These are phyloP conservation scores for Rickenella mellea DNA, from an alignment of 768 basidiomycete species.

Conservation along the genomic window DNA sequence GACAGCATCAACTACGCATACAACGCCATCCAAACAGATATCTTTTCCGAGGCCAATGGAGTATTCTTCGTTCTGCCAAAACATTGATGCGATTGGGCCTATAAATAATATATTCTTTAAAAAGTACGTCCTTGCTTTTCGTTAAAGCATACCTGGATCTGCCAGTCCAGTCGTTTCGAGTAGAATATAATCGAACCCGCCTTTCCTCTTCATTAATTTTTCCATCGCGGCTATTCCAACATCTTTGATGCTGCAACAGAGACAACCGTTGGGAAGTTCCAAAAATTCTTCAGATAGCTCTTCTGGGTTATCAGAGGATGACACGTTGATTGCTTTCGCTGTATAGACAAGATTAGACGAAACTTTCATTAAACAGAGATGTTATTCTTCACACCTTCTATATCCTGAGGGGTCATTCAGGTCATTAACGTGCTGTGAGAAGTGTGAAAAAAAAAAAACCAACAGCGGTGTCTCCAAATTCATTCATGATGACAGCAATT, in stretches of 20 bases:
- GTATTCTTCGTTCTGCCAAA: slow-evolving; percentile 83
- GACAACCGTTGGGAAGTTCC: slow-evolving; percentile 89
- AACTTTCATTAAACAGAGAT: background rate
- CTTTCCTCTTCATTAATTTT: slow-evolving; percentile 78
- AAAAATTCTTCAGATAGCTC: slow-evolving; percentile 77
- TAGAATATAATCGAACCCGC: slow-evolving; percentile 89
- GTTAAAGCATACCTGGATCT: slow-evolving; percentile 65
- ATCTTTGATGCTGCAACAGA: slow-evolving; percentile 99
- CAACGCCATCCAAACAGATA: slow-evolving; percentile 78
- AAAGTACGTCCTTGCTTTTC: background rate
- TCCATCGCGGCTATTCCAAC: slow-evolving; percentile 89
- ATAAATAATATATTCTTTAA: slow-evolving; percentile 1
- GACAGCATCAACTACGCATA: slow-evolving; percentile 86
- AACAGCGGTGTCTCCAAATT: slow-evolving; percentile 93
- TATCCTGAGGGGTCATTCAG: slow-evolving; percentile 46
- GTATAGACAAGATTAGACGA: slow-evolving; percentile 1
- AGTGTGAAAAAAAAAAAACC: slow-evolving; percentile 16
- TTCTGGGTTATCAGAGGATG: slow-evolving; percentile 55
- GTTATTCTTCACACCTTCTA: slow-evolving; percentile 87
- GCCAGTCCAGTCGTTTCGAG: slow-evolving; percentile 94
- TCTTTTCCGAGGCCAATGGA: slow-evolving; percentile 56
- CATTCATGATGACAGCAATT: slow-evolving; percentile 98
- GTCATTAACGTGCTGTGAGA: slow-evolving; percentile 10
- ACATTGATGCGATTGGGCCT: slow-evolving; percentile 84
- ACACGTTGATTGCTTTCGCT: slow-evolving; percentile 84